These are phyloP conservation scores for Trichoderma sp. DNA, from an alignment of 2,329 filamentous ascomycete species.

Conservation along the genomic window DNA sequence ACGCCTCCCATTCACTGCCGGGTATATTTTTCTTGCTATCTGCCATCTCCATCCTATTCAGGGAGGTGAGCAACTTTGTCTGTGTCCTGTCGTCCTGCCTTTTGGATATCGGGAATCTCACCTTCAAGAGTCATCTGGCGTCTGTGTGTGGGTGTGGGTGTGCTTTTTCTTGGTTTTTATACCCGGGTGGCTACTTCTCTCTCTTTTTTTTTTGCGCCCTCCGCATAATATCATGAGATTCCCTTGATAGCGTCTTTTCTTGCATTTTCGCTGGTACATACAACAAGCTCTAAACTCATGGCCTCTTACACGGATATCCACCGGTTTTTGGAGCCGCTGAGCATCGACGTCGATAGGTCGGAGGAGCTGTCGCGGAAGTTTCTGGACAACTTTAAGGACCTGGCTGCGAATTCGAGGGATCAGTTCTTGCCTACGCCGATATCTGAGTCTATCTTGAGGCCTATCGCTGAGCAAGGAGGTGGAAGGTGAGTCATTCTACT, in stretches of 20 bases:
- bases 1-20: background rate
- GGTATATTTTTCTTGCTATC: background rate
- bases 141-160: background rate
- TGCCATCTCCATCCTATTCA: background rate
- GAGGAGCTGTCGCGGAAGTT: conserved; percentile 49
- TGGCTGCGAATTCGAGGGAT: conserved; percentile 52
- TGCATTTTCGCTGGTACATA: background rate
- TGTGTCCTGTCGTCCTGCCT: background rate
- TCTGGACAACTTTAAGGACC: conserved; percentile 44
- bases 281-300: conserved; percentile 25
- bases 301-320: conserved; percentile 28
- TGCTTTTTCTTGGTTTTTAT: background rate
- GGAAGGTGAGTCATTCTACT: conserved; percentile 45
- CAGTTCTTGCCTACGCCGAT: conserved; percentile 63
- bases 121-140: background rate
- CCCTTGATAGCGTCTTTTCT: conserved; percentile 4
- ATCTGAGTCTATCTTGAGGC: conserved; percentile 56
- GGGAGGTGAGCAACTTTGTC: background rate
- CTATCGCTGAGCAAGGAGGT: conserved; percentile 41
- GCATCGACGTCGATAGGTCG: conserved; percentile 46
- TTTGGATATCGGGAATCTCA: background rate
- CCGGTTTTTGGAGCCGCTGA: conserved; percentile 52
- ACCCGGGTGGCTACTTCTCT: background rate
- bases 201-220: background rate
- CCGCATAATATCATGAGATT: conserved; percentile 12